Percentiles rank a stretch among this genome's conserved stretches.
phyloP scores from a whole-genome alignment of 441 rosid species.

The Macaranga tanarius region DNA sequence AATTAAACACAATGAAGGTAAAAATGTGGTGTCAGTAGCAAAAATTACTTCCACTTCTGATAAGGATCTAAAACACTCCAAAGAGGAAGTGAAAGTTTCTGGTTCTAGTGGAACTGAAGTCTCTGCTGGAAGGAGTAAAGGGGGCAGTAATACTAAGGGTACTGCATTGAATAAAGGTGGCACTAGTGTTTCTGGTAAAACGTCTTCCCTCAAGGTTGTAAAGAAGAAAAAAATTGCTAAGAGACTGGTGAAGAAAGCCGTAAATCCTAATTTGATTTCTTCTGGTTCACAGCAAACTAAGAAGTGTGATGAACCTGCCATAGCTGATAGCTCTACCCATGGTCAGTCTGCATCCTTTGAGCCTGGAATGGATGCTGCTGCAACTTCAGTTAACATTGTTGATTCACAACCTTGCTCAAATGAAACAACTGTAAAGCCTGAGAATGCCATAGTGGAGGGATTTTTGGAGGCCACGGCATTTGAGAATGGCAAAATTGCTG shows the following conservation, averaged over 20 bases:
- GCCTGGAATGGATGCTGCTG: constrained; percentile 31
- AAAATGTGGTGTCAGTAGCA: constrained; percentile 23
- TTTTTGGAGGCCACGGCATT: constrained; percentile 20
- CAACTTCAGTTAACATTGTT: constrained; percentile 25
- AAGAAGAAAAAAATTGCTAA: constrained; percentile 63
- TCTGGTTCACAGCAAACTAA: constrained; percentile 30
- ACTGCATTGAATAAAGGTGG: constrained; percentile 35
- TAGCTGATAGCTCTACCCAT: constrained; percentile 25
- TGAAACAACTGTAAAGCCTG: constrained; percentile 23
- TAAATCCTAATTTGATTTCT: constrained; percentile 24
- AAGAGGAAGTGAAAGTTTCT: constrained; percentile 33
- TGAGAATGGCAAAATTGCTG: constrained; percentile 25
- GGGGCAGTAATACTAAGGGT: constrained; percentile 29
- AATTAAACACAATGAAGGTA: constrained; percentile 29
- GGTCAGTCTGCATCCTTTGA: constrained; percentile 27
- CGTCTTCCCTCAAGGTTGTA: constrained; percentile 35
- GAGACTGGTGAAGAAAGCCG: constrained; percentile 42
- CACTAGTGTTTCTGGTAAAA: constrained; percentile 36
- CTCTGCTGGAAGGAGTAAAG: constrained; percentile 24
- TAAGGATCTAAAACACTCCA: constrained; percentile 36
- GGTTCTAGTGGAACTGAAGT: constrained; percentile 31
- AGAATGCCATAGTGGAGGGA: constrained; percentile 26
- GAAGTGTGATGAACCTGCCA: constrained; percentile 21
- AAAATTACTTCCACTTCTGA: constrained; percentile 34
- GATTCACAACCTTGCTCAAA: constrained; percentile 29